These are phyloP conservation scores for Eragrostis nindensis DNA, from an alignment of 176 grass and related monocot species.

Conservation along the genomic window DNA sequence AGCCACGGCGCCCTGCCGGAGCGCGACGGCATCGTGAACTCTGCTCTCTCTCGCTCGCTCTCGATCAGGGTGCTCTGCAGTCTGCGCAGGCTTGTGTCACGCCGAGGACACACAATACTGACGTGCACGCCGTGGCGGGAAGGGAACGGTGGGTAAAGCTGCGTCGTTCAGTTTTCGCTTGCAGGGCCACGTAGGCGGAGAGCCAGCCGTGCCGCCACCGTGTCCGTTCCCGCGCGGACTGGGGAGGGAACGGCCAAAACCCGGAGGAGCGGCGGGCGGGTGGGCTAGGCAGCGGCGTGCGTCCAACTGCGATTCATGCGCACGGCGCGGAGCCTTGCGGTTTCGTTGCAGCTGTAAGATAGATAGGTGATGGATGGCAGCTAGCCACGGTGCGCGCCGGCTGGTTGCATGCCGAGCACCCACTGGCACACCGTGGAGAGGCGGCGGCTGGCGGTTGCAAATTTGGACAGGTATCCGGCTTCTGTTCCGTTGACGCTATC, in stretches of 20 bases:
- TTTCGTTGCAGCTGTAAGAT: background rate
- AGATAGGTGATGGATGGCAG: background rate
- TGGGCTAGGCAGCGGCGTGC: constrained; percentile 12
- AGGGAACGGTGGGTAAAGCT: background rate
- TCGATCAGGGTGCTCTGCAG: background rate
- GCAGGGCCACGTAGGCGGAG: background rate
- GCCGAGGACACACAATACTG: background rate
- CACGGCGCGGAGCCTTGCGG: background rate
- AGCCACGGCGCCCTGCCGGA: constrained; percentile 38
- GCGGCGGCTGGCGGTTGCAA: background rate
- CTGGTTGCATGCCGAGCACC: background rate
- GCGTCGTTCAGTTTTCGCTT: background rate
- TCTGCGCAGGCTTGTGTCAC: background rate
- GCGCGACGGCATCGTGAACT: constrained; percentile 32
- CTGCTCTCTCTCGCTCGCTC: background rate
- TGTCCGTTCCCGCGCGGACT: background rate
- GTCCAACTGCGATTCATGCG: constrained; percentile 12
- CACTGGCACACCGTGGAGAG: background rate
- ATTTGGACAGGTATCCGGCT: background rate
- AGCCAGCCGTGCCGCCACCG: background rate
- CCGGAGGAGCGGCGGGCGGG: background rate
- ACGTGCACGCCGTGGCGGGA: background rate
- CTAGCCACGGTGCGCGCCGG: background rate
- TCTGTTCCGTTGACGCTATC: background rate
- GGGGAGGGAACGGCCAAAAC: background rate